These are phyloP conservation scores for Chaetomium olivaceum DNA, from an alignment of 2,329 filamentous ascomycete genomes.

Conservation along the genomic window DNA sequence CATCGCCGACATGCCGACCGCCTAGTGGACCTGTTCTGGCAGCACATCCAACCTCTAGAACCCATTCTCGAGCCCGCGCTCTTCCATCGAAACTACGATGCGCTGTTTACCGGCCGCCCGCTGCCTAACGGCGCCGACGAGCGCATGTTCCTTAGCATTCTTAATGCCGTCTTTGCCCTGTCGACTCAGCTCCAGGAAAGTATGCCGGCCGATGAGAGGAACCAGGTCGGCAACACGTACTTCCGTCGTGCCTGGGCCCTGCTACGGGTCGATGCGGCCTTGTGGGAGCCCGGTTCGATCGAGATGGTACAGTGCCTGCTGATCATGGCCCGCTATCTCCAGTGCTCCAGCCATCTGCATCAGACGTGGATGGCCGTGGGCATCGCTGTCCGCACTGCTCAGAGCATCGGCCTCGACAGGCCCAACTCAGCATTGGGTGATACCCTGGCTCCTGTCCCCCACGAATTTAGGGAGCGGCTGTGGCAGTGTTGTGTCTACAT, in stretches of 20 bases:
- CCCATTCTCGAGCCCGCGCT: not conserved
- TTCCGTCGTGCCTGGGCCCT: not conserved
- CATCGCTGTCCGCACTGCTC: constrained; percentile 1
- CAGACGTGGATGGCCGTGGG: constrained; percentile 10
- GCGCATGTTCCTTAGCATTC: not conserved
- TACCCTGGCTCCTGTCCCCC: not conserved
- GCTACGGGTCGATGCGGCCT: not conserved
- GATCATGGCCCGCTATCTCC: not conserved
- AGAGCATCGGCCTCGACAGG: constrained; percentile 8
- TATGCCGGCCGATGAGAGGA: not conserved
- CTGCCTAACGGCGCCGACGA: not conserved
- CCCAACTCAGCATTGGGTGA: not conserved
- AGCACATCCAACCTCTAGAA: not conserved
- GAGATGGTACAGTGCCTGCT: constrained; percentile 7
- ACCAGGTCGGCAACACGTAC: not conserved
- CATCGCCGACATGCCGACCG: not conserved
- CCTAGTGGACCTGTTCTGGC: constrained; percentile 4
- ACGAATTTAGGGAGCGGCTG: not conserved
- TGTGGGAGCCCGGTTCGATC: constrained; percentile 1
- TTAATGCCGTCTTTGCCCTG: constrained; percentile 8
- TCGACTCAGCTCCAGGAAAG: not conserved
- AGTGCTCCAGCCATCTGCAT: constrained; percentile 2
- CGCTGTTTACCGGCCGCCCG: not conserved
- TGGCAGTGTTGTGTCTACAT: constrained; percentile 1
- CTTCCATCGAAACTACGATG: not conserved